Evolutionary conservation across 495 filamentous ascomycete genomes (phyloP).

Genomic region (Aspergillus avenaceus): DNA sequence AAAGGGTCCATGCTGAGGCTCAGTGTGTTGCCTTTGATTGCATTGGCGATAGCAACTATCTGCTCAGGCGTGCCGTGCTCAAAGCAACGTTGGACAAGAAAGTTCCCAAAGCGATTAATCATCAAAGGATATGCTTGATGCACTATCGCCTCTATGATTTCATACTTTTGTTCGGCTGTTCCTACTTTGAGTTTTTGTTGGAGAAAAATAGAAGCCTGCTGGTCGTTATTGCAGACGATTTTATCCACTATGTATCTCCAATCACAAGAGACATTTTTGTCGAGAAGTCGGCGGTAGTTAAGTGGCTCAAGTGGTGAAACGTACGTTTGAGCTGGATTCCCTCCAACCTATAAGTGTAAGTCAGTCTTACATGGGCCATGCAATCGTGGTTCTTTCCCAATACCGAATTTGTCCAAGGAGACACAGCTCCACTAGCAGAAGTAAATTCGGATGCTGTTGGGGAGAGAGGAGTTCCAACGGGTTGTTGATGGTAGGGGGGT

Average conservation of each 20-base stretch:
- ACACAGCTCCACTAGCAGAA: constrained; percentile 31
- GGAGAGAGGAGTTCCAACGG: constrained; percentile 77
- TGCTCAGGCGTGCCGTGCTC: constrained; percentile 96
- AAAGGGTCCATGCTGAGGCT: constrained; percentile 97
- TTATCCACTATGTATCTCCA: constrained; percentile 99
- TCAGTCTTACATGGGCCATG: neutral
- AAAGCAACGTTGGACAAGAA: constrained; percentile 96
- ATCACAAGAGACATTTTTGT: constrained; percentile 94
- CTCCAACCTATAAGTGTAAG: constrained; percentile 40
- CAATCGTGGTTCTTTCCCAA: constrained; percentile 28
- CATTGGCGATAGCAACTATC: constrained; percentile 88
- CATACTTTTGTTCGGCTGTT: constrained; percentile 91
- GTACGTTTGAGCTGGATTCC: constrained; percentile 61
- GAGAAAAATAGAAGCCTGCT: constrained; percentile 96
- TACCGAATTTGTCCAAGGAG: constrained; percentile 45
- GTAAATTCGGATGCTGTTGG: constrained; percentile 83
- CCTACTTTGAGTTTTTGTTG: constrained; percentile 99
- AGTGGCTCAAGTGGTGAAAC: constrained; percentile 86
- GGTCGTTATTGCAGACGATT: constrained; percentile 98
- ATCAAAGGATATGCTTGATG: constrained; percentile 93
- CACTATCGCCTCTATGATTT: constrained; percentile 95
- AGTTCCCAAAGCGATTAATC: constrained; percentile 96
- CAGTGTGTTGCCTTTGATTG: constrained; percentile 91
- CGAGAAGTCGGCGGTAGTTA: constrained; percentile 92
- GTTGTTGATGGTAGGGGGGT: constrained; percentile 60